Evolutionary conservation across 176 grass and related monocot species (phyloP), one percentile per base, ranked within the genome.

Genomic region (Triticum dicoccoides): DNA sequence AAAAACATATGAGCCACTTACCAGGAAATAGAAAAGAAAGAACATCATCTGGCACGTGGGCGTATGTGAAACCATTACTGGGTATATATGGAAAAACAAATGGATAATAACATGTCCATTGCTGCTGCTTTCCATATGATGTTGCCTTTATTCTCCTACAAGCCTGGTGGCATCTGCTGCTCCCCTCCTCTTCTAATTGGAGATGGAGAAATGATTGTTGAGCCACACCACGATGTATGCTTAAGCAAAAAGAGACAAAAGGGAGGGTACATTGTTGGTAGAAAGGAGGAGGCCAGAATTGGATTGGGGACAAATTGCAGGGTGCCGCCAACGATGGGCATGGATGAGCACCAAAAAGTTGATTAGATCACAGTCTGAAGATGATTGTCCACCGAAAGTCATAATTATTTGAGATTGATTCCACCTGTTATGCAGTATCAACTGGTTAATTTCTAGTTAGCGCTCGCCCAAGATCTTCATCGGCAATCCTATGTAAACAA

Each of bases 321-420:
- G 35, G 15, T 3, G 47, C 61, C 83, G 86, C 9, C 88, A 61
- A 4, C 29, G 79, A 69, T 11, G 13, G 62, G 29, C 61, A 5
- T n/a, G 69, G 63, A 38, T 63, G 3, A 17, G 69, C 35, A 30
- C 83, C 59, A 2, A 6, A 5, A 61, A 20, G 6, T 68, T 7
- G 17, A 68, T 33, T 76, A 29, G 9, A 25, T 52, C 23, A 39
- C 2, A 2, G 45, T 61, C 47, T 30, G 47, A 38, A 56, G 39
- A 64, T 74, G 18, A 59, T 44, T 54, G 66, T 59, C 65, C 23
- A 59, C 80, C 84, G 84, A 87, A 90, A 87, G 89, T 52, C 9
- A 1, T 54, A 11, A 24, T 73, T 79, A 58, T 65, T 83, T 2
- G 2, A 42, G 54, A 90, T 39, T 17, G 11, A 42, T 85, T 10